Percentiles rank a stretch among this genome's conserved stretches.
Evolutionary conservation across 78 protist genomes (phyloP).

Genomic region (Anaeramoeba flamelloides): DNA sequence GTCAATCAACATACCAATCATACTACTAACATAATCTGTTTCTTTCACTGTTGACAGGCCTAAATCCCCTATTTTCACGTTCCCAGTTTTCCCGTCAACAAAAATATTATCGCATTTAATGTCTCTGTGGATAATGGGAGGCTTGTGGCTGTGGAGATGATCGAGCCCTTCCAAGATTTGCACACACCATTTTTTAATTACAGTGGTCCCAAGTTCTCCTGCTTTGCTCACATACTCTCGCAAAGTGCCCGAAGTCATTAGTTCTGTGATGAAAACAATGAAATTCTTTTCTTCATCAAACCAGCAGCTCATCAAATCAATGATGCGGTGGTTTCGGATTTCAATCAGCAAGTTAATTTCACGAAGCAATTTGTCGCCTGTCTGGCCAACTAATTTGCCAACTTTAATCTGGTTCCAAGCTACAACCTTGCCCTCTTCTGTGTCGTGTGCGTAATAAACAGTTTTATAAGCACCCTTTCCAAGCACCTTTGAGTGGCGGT

Average conservation of each 20-base stretch:
- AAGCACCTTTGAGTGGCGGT: too few relatives aligned
- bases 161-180: constrained; percentile 62
- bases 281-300: background rate
- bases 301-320: constrained; percentile 36
- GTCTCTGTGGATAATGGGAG: constrained; percentile 79
- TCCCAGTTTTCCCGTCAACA: constrained; percentile 56
- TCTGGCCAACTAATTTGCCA: background rate
- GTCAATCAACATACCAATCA: constrained; percentile 14
- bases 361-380: background rate
- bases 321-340: constrained; percentile 42
- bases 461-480: too few relatives aligned
- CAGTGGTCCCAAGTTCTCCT: background rate
- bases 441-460: too few relatives aligned
- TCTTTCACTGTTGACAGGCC: constrained; percentile 47
- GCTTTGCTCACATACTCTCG: constrained; percentile 17
- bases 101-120: constrained; percentile 87
- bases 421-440: constrained; percentile 52
- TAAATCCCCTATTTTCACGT: constrained; percentile 78
- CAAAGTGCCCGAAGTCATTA: constrained; percentile 70
- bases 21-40: background rate
- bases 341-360: constrained; percentile 24
- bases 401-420: constrained; percentile 66
- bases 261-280: constrained; percentile 64
- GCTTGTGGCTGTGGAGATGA: constrained; percentile 51
- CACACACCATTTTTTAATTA: constrained; percentile 28